Base-by-base conservation (phyloP, 176 grass and related monocot species). In the Leersia perrieri region DNA sequence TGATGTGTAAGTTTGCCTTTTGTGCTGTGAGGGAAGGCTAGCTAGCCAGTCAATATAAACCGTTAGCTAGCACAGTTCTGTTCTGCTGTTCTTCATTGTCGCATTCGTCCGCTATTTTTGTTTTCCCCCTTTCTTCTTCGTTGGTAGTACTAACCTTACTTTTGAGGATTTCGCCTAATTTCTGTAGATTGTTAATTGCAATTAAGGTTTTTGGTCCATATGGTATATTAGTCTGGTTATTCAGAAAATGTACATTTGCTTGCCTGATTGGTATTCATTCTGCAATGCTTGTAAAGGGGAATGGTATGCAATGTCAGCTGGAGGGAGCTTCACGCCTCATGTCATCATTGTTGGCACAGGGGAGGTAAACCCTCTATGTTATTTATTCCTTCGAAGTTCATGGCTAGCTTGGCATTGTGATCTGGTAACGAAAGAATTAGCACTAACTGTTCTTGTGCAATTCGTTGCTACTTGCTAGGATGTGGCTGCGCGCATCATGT, bases 291-390 rank as follows among this genome's bases (percentile, higher is more conserved):
- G 70, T 85, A 31, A 85, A 99, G 96, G 96, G 38, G 93, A 95
- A 75, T 99, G 90, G 96, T 99, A 95, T 82, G 89, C 93, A 5
- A 39, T 89, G 44, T 95, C 96, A 4, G 96, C 96, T 1, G 96
- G 96, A 85, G 96, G 96, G 78, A 99, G 88, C 74, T 99, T 99
- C 85, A 95, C 88, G 3, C 96, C 96, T 11, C 96, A 98, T 87
- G 96, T 95, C 40, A 75, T 98, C 78, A 93, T 87, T 10, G 88
- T 98, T 67, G 74, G 88, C 29, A 85, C 96, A 64, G 90, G 96
- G 73, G 96, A 98, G 88, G 96, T 95, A 89, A 83, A 28, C 76
- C 72, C 60, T 61, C 29, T 74, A 26, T 34, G 15, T 38, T 16
- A 8, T 63, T 38, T 16, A 8, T 63, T 32, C 10, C 41, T 57